Conservation (phyloP, 2,329 filamentous ascomycete genomes). For the Apiospora phragmitis region DNA sequence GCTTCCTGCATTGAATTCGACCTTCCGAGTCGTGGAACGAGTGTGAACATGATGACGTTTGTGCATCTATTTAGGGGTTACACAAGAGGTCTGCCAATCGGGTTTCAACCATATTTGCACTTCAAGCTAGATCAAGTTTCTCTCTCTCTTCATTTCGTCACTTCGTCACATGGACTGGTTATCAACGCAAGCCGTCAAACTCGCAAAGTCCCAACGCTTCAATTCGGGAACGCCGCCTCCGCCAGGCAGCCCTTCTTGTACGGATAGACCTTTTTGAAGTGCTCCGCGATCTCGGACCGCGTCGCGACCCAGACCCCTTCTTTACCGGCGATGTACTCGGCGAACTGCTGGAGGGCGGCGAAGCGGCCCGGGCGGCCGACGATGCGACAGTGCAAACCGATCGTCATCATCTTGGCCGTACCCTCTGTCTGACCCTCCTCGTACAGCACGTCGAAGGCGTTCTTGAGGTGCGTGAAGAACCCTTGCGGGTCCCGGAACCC, state of each 20-base stretch:
- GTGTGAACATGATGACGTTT: too few relatives aligned
- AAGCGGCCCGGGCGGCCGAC: constrained; percentile 53
- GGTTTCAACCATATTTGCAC: too few relatives aligned
- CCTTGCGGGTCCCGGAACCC: constrained; percentile 46
- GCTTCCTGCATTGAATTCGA: neutral
- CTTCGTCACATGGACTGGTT: too few relatives aligned
- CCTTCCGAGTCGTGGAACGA: neutral
- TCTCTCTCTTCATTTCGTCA: too few relatives aligned
- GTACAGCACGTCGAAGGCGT: constrained; percentile 54
- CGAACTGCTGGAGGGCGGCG: constrained; percentile 50
- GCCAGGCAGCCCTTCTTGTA: constrained; percentile 43
- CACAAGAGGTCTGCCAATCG: too few relatives aligned
- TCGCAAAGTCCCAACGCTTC: too few relatives aligned
- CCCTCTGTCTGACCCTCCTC: constrained; percentile 47
- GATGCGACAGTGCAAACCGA: constrained; percentile 39
- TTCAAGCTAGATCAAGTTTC: too few relatives aligned
- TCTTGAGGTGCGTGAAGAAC: constrained; percentile 48
- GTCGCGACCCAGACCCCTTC: constrained; percentile 56
- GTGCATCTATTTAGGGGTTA: too few relatives aligned
- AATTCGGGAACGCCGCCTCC: neutral
- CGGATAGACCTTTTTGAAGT: constrained; percentile 48
- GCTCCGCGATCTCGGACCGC: constrained; percentile 51
- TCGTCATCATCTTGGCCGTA: constrained; percentile 58
- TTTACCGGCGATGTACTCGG: constrained; percentile 42
- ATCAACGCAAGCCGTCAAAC: too few relatives aligned